phyloP scores from a whole-genome alignment of 352 stramenopile species.

The Lagenidium giganteum region DNA sequence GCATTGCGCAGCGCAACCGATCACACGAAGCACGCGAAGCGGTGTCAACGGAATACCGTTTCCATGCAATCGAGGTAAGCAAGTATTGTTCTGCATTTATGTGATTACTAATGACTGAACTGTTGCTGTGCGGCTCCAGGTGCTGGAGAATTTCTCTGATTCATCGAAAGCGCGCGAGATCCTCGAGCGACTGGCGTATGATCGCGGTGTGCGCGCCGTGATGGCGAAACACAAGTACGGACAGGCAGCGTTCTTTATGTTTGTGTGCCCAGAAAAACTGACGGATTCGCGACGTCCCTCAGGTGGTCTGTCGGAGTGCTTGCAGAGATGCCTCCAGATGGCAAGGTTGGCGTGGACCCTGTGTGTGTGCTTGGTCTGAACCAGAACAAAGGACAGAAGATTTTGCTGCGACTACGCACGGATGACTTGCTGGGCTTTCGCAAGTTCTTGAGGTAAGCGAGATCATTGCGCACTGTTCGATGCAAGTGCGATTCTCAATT shows the following conservation, averaged over 20 bases:
- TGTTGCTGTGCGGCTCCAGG: conserved; percentile 6
- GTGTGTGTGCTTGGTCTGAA: conserved; percentile 92
- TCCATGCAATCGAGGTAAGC: conserved; percentile 59
- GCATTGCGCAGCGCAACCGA: conserved; percentile 49
- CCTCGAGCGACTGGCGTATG: conserved; percentile 77
- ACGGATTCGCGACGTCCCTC: too few species aligned
- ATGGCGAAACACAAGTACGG: conserved; percentile 86
- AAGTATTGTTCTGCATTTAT: not conserved
- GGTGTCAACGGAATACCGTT: conserved; percentile 46
- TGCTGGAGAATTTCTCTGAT: conserved; percentile 53
- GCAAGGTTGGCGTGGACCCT: conserved; percentile 85
- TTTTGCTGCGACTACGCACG: conserved; percentile 91
- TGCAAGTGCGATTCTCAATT: not conserved
- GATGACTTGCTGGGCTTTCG: conserved; percentile 93
- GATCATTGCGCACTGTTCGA: not conserved
- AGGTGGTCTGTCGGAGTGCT: conserved; percentile 85
- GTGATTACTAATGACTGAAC: not conserved
- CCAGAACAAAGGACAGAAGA: conserved; percentile 93
- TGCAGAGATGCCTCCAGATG: conserved; percentile 87
- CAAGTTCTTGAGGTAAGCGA: conserved; percentile 74
- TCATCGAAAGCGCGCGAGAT: conserved; percentile 61
- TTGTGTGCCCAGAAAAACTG: too few species aligned
- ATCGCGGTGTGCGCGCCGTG: conserved; percentile 83
- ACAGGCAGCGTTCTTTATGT: not conserved
- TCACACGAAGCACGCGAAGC: conserved; percentile 26